These are phyloP conservation scores for Mercurialis annua DNA, from an alignment of 345 rosid species.

Conservation along the genomic window DNA sequence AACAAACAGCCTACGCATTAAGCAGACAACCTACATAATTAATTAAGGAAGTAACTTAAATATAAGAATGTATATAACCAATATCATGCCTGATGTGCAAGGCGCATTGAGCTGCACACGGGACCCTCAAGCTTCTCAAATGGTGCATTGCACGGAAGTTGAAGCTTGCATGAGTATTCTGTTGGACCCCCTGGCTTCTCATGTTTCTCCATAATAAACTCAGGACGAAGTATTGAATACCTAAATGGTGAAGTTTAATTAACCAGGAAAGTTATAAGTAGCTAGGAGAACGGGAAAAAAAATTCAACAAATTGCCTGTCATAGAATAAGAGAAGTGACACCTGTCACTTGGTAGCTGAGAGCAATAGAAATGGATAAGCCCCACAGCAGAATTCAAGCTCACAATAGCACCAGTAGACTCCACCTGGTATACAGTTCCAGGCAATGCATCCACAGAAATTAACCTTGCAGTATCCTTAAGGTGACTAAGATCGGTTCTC, in stretches of 20 bases:
- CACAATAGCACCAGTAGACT: constrained; percentile 93
- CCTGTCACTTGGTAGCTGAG: constrained; percentile 99
- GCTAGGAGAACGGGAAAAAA: neutral
- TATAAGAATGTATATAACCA: constrained; percentile 8
- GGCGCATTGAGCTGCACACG: constrained; percentile 81
- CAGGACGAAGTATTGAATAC: constrained; percentile 95
- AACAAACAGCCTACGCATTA: constrained; percentile 80
- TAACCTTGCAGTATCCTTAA: constrained; percentile 83
- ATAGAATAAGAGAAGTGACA: constrained; percentile 18
- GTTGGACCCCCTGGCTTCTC: constrained; percentile 88
- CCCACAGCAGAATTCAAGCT: constrained; percentile 99
- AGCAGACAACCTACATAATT: constrained; percentile 21
- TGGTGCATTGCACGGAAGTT: constrained; percentile 96
- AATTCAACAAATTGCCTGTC: neutral
- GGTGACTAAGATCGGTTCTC: constrained; percentile 95
- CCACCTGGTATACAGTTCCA: constrained; percentile 92
- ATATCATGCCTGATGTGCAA: constrained; percentile 82
- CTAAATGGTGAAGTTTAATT: constrained; percentile 29
- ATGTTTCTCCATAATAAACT: constrained; percentile 83
- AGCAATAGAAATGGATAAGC: constrained; percentile 88
- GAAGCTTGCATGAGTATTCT: constrained; percentile 96
- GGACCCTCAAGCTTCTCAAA: constrained; percentile 98
- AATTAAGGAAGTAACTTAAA: constrained; percentile 8
- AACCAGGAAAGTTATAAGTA: constrained; percentile 17
- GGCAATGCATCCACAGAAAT: constrained; percentile 67